Evolutionary conservation across 306 rosid species (phyloP), one percentile per base, ranked within the genome.

Genomic region (Rosa chinensis): DNA sequence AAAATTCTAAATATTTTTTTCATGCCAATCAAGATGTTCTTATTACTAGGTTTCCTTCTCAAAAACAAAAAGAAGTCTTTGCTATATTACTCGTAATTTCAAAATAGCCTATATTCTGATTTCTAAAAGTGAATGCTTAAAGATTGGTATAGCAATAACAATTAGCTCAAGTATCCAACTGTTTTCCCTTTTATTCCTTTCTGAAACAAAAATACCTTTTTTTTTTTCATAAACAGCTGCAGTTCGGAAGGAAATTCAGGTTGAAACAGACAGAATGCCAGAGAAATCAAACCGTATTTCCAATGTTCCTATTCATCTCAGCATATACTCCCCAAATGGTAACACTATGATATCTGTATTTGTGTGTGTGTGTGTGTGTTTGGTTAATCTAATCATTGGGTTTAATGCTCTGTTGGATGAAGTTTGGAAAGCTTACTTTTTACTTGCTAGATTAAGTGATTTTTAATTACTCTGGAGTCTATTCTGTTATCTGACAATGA

Each of bases 231-330:
- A 17, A 83, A 78, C 82, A 94, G 98, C 92, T 70, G 17, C 83
- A 83, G 94, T 94, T 82, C 88, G 93, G 75, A 89, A 87, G 84
- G 98, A 93, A 87, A 93, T 93, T 86, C 88, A 93, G 86, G 92
- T 87, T 63, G 98, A 91, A 85, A 93, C 98, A 14, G 80, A 91
- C 87, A 86, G 89, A 74, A 17, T 91, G 84, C 89, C 93, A 44
- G 95, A 95, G 80, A 87, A 78, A 80, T 80, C 92, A 80, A 93
- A 91, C 49, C 91, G 87, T 81, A 93, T 93, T 85, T 93, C 98
- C 72, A 89, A 90, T 52, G 86, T 90, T 86, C 93, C 98, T 44
- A 93, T 93, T 84, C 93, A 93, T 87, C 98, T 93, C 73, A 89
- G 95, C 64, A 93, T 93, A 70, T 84, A 84, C 88, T 93, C 98